Conservation (phyloP, 2,329 filamentous ascomycete genomes). For the Penicillium fuscoglaucum region DNA sequence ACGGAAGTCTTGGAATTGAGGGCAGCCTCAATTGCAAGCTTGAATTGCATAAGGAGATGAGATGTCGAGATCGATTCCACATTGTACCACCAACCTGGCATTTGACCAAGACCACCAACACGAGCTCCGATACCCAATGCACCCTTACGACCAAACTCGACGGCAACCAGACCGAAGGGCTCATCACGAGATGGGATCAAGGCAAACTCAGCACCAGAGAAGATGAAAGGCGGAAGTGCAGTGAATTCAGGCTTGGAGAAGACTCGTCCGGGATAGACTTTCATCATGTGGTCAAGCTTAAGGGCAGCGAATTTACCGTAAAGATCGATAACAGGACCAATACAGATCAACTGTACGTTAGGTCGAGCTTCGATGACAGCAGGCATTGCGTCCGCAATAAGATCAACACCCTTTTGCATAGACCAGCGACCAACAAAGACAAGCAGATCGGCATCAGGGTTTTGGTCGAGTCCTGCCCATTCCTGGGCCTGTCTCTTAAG, state of each 20-base stretch:
- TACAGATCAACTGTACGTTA: conserved; percentile 61
- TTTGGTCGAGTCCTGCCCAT: conserved; percentile 65
- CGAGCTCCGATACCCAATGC: conserved; percentile 66
- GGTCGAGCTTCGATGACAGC: conserved; percentile 61
- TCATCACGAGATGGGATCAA: conserved; percentile 69
- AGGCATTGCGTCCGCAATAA: conserved; percentile 68
- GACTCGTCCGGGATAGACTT: conserved; percentile 64
- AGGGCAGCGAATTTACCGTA: conserved; percentile 68
- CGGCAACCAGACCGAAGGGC: conserved; percentile 67
- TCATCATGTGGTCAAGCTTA: conserved; percentile 65
- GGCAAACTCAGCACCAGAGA: conserved; percentile 67
- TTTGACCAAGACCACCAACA: conserved; percentile 66
- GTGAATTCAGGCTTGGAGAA: conserved; percentile 69
- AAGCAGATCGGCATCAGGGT: conserved; percentile 64
- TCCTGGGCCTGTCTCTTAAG: conserved; percentile 64
- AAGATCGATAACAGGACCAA: conserved; percentile 68
- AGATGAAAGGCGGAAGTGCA: conserved; percentile 64
- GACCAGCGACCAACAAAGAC: conserved; percentile 70
- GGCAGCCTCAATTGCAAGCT: conserved; percentile 61
- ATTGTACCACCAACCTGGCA: conserved; percentile 72
- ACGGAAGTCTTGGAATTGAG: conserved; percentile 58
- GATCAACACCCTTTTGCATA: conserved; percentile 67
- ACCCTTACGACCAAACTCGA: conserved; percentile 68
- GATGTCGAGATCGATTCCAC: conserved; percentile 64
- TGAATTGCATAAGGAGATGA: conserved; percentile 66